Evolutionary conservation across 2,329 filamentous ascomycete species (phyloP).

Genomic region (Pestalotiopsis sp.): DNA sequence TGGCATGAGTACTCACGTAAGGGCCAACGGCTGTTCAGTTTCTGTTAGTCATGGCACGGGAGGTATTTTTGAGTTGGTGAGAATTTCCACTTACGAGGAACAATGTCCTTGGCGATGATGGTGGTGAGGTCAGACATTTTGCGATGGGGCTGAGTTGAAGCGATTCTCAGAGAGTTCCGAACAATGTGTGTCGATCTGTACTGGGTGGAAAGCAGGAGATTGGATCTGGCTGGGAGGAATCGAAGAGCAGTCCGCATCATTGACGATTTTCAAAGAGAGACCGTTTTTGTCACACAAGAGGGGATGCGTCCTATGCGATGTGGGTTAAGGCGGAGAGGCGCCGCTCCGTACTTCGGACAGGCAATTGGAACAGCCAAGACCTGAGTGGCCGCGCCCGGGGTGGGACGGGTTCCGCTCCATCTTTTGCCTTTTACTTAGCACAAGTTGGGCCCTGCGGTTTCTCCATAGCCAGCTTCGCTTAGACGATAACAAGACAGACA

Average conservation of each 20-base stretch:
- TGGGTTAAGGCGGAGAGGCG: background rate
- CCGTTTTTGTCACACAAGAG: background rate
- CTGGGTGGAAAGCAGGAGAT: conserved; percentile 9
- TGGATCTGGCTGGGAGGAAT: background rate
- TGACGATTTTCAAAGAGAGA: background rate
- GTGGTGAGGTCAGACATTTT: conserved; percentile 47
- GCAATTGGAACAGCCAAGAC: background rate
- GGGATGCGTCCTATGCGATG: conserved; percentile 5
- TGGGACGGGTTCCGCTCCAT: background rate
- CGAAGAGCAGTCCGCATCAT: conserved; percentile 3
- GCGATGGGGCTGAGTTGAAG: conserved; percentile 34
- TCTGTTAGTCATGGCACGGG: conserved; percentile 16
- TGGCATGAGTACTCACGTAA: conserved; percentile 52
- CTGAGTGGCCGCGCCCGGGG: background rate
- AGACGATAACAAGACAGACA: too few species aligned
- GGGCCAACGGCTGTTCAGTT: conserved; percentile 57
- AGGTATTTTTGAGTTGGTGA: conserved; percentile 25
- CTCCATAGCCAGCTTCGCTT: background rate
- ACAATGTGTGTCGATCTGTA: conserved; percentile 14
- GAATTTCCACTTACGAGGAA: conserved; percentile 51
- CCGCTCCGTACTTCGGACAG: conserved; percentile 12
- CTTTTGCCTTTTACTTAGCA: background rate
- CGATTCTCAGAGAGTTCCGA: conserved; percentile 23
- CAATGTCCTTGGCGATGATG: conserved; percentile 62
- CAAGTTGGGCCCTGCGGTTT: background rate